Evolutionary conservation across 1,284 basidiomycete genomes (phyloP).

Genomic region (Exobasidium rhododendri): DNA sequence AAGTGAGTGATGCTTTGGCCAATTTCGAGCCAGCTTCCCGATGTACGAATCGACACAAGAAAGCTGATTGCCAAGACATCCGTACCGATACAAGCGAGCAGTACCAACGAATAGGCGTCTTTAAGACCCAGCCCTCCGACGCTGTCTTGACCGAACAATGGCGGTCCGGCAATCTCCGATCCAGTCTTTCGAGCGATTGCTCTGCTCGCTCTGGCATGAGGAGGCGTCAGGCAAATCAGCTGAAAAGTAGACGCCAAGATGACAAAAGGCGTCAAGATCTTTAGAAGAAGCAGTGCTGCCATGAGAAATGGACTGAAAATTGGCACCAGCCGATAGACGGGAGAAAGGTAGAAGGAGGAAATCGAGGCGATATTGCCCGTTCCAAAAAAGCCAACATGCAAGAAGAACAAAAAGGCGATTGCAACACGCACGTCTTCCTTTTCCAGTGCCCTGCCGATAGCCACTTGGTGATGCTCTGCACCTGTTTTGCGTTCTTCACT

Average conservation of each 20-base stretch:
- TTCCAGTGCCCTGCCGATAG: slow-evolving; percentile 59
- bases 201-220: neutral
- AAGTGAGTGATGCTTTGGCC: slow-evolving; percentile 85
- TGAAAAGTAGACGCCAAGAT: slow-evolving; percentile 68
- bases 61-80: slow-evolving; percentile 66
- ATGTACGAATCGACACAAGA: slow-evolving; percentile 78
- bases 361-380: slow-evolving; percentile 78
- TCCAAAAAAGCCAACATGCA: slow-evolving; percentile 83
- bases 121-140: slow-evolving; percentile 37
- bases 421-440: slow-evolving; percentile 70
- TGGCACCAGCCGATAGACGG: slow-evolving; percentile 81
- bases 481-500: slow-evolving; percentile 13
- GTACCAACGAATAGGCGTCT: slow-evolving; percentile 28
- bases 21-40: slow-evolving; percentile 84
- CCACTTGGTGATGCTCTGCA: neutral
- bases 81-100: slow-evolving; percentile 38
- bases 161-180: slow-evolving; percentile 17
- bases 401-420: slow-evolving; percentile 78
- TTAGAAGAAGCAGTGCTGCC: slow-evolving; percentile 65
- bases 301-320: slow-evolving; percentile 84
- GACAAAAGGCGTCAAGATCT: slow-evolving; percentile 56
- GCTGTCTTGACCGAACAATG: slow-evolving; percentile 27
- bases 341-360: slow-evolving; percentile 81
- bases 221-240: slow-evolving; percentile 18
- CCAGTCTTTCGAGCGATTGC: slow-evolving; percentile 4